A percentile compares a stretch with the other conserved stretches of the same genome.
These are phyloP conservation scores for Chlamydomonas sp. DNA, from an alignment of 139 green algal species.

Conservation along the genomic window DNA sequence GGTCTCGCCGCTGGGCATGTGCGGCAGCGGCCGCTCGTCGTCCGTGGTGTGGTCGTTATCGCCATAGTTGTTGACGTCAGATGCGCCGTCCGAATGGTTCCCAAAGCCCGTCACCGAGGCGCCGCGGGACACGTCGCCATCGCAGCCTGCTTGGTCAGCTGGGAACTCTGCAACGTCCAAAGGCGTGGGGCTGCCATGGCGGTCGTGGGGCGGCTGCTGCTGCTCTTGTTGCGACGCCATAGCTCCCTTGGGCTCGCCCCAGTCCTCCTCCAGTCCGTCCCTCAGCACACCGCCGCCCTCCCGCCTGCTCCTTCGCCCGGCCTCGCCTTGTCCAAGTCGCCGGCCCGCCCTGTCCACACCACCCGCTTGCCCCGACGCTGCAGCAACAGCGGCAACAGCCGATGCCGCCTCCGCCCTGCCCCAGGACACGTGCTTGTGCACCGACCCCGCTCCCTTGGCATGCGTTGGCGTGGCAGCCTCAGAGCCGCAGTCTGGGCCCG, in stretches of 20 bases:
- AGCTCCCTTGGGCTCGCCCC: not conserved
- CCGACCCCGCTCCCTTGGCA: not conserved
- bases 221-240: not conserved
- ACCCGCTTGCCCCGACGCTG: not conserved
- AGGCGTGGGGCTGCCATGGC: too few species aligned
- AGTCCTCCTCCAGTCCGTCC: not conserved
- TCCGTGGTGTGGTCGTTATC: conserved; percentile 14
- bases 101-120: too few species aligned
- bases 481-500: too few species aligned
- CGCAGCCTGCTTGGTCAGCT: not conserved
- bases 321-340: too few species aligned
- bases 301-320: not conserved
- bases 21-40: not conserved
- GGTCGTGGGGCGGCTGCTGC: not conserved
- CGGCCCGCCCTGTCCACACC: too few species aligned
- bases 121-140: not conserved
- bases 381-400: not conserved
- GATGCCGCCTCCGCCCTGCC: conserved; percentile 1
- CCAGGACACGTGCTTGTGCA: conserved; percentile 32
- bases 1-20: not conserved
- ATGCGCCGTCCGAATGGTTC: not conserved
- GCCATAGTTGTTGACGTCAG: conserved; percentile 26
- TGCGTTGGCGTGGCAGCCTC: too few species aligned
- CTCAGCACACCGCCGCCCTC: not conserved
- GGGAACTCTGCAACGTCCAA: too few species aligned